A percentile compares a stretch with the other conserved stretches of the same genome.
Conservation (phyloP, 1,139 yeast species). For the Yamadazyma mexicana region DNA sequence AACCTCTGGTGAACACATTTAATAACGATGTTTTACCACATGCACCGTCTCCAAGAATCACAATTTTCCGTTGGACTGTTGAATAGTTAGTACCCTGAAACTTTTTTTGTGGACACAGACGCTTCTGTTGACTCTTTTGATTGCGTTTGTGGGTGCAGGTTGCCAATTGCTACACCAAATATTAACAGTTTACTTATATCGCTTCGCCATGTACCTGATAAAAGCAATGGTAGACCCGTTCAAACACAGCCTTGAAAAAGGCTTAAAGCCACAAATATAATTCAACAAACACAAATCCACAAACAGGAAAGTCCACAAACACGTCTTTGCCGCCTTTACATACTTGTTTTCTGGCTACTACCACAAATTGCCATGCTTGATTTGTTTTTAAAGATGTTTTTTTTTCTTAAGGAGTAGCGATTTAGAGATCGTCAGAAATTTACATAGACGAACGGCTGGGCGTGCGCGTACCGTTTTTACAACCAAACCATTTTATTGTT, state of each 20-base stretch:
- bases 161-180: no score
- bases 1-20: slow-evolving; percentile 95
- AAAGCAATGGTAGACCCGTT: no score
- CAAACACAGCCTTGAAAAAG: no score
- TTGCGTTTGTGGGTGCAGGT: neutral
- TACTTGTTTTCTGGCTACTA: slow-evolving; percentile 62
- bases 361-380: slow-evolving; percentile 68
- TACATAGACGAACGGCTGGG: neutral
- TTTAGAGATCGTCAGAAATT: slow-evolving; percentile 1
- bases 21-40: slow-evolving; percentile 55
- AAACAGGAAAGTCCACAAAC: neutral
- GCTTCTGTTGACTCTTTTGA: no score
- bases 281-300: neutral
- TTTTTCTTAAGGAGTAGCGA: slow-evolving; percentile 2
- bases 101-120: no score
- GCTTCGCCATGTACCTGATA: no score
- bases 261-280: no score
- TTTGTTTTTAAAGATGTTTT: neutral
- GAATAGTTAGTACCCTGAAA: no score
- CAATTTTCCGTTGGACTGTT: slow-evolving; percentile 81
- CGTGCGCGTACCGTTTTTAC: neutral
- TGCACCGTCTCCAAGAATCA: slow-evolving; percentile 97
- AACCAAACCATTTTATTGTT: no score
- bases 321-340: slow-evolving; percentile 19
- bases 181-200: no score